These are phyloP conservation scores for Suhomyces wounanorum DNA, from an alignment of 1,139 yeast genomes.

Conservation along the genomic window DNA sequence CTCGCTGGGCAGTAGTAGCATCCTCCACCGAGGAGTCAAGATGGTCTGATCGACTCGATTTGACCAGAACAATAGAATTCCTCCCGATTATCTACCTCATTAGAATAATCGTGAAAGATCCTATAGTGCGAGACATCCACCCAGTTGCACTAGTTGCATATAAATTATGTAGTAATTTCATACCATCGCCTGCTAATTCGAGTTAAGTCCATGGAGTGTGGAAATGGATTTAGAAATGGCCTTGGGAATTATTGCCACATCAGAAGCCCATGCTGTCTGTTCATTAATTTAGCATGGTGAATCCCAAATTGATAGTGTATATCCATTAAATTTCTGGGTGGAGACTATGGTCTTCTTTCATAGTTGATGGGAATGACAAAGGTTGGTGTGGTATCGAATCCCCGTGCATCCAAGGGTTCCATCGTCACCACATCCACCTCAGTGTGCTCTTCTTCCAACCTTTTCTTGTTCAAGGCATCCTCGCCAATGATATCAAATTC, in stretches of 20 bases:
- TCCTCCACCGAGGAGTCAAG: not conserved
- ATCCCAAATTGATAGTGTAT: no score
- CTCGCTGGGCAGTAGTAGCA: no score
- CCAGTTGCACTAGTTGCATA: no score
- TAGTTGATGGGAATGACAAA: conserved; percentile 50
- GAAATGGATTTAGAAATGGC: no score
- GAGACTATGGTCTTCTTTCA: conserved; percentile 17
- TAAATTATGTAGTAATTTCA: no score
- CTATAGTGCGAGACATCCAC: not conserved
- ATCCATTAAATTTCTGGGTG: no score
- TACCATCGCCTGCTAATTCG: no score
- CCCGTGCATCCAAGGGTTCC: conserved; percentile 69
- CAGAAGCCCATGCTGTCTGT: no score
- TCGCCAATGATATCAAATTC: conserved; percentile 86
- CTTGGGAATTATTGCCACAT: no score
- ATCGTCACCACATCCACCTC: conserved; percentile 65
- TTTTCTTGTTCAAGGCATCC: conserved; percentile 57
- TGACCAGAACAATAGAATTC: not conserved
- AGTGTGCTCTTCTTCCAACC: conserved; percentile 68
- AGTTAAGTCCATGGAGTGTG: no score
- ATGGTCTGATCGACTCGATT: not conserved
- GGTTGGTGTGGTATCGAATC: conserved; percentile 48
- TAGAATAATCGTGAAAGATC: not conserved
- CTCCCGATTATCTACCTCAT: not conserved
- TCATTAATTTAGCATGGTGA: no score